Conservation (phyloP, 805 yeast species). For the Saccharomycopsis javanensis region DNA sequence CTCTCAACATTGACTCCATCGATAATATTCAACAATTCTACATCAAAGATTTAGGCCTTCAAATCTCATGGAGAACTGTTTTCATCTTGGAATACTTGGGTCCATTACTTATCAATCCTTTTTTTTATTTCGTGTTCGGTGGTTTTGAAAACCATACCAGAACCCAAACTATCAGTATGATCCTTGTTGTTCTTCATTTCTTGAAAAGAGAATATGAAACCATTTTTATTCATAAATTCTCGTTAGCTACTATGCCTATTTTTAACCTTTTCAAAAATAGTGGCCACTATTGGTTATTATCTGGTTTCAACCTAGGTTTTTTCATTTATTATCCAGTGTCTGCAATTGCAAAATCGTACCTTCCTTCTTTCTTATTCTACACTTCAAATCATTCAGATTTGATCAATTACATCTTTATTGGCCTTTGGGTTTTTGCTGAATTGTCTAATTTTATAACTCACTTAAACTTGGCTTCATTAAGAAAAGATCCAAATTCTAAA, state of each 20-base stretch:
- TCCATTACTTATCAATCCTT: constrained; percentile 71
- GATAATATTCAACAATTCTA: constrained; percentile 35
- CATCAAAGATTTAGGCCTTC: constrained; percentile 89
- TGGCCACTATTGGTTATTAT: constrained; percentile 85
- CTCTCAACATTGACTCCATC: constrained; percentile 32
- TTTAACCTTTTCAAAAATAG: constrained; percentile 82
- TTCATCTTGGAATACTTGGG: constrained; percentile 83
- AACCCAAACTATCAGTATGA: constrained; percentile 46
- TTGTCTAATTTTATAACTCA: constrained; percentile 67
- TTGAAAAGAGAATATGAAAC: constrained; percentile 86
- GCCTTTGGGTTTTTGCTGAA: constrained; percentile 51
- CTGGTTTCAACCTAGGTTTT: constrained; percentile 51
- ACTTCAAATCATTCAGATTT: constrained; percentile 17
- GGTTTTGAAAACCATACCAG: constrained; percentile 30
- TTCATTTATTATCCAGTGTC: constrained; percentile 32
- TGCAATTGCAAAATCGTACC: neutral
- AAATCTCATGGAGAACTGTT: constrained; percentile 87
- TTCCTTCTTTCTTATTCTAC: constrained; percentile 14
- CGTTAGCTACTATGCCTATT: constrained; percentile 87
- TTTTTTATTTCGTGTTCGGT: constrained; percentile 43
- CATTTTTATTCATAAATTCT: constrained; percentile 71
- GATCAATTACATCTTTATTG: constrained; percentile 27
- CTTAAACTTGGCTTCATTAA: constrained; percentile 43
- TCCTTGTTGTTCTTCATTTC: constrained; percentile 63
- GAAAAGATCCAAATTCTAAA: constrained; percentile 41